Conservation (phyloP, 2,329 filamentous ascomycete species). For the Fusarium sp. region DNA sequence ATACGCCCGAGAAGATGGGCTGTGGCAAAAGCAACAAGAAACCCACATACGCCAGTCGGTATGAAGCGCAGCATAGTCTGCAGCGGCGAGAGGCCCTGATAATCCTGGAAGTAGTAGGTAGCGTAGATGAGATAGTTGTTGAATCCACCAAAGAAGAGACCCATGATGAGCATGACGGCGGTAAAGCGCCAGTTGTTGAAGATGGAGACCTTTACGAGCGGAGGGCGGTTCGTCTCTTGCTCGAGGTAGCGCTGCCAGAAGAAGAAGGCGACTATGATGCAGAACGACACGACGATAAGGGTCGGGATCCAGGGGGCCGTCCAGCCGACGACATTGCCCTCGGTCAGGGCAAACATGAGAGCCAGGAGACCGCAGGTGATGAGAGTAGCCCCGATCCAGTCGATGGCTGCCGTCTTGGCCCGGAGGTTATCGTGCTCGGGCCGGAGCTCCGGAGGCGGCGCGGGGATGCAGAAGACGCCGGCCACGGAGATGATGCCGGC, state of each 20-base stretch:
- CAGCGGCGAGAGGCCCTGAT: conserved; percentile 67
- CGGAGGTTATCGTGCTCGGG: conserved; percentile 39
- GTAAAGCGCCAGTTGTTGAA: conserved; percentile 68
- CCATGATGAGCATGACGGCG: conserved; percentile 71
- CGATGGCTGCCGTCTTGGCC: conserved; percentile 59
- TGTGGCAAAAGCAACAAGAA: conserved; percentile 64
- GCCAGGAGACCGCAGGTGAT: conserved; percentile 70
- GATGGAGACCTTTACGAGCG: conserved; percentile 73
- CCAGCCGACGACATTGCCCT: conserved; percentile 77
- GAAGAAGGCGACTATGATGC: conserved; percentile 65
- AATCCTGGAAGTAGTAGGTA: conserved; percentile 77
- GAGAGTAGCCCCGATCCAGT: conserved; percentile 72
- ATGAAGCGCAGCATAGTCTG: conserved; percentile 75
- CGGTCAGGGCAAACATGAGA: conserved; percentile 72
- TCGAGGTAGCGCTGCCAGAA: conserved; percentile 65
- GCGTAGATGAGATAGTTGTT: conserved; percentile 74
- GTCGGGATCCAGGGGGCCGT: conserved; percentile 67
- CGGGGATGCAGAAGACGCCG: conserved; percentile 68
- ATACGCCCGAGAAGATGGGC: conserved; percentile 66
- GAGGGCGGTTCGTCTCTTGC: conserved; percentile 50
- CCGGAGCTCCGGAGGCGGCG: conserved; percentile 50
- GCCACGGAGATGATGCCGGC: conserved; percentile 64
- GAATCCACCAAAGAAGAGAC: conserved; percentile 72
- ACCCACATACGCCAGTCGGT: conserved; percentile 68
- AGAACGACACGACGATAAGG: conserved; percentile 65